These are phyloP conservation scores for Colletotrichum lupini DNA, from an alignment of 2,329 filamentous ascomycete species.

Conservation along the genomic window DNA sequence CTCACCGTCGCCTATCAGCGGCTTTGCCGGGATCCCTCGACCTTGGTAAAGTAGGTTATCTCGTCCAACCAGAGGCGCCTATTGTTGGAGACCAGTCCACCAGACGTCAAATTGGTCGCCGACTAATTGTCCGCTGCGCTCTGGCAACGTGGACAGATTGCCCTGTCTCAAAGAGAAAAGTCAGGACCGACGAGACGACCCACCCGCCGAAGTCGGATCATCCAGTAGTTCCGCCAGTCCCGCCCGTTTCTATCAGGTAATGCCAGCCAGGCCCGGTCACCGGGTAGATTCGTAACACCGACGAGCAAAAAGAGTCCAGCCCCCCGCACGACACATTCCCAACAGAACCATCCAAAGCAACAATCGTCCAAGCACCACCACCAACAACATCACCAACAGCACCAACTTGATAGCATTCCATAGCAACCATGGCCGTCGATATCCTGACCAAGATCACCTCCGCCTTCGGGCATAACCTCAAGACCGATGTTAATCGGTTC, in stretches of 20 bases:
- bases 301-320: slow-evolving; percentile 12
- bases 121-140: background rate
- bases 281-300: slow-evolving; percentile 21
- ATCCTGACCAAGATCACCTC: slow-evolving; percentile 43
- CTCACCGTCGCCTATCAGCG: slow-evolving; percentile 33
- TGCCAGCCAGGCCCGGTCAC: slow-evolving; percentile 22
- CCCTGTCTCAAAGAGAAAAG: slow-evolving; percentile 21
- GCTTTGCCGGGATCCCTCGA: slow-evolving; percentile 30
- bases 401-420: slow-evolving; percentile 7
- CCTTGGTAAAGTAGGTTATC: slow-evolving; percentile 1
- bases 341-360: slow-evolving; percentile 23
- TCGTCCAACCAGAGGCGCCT: slow-evolving; percentile 24
- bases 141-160: slow-evolving; percentile 17
- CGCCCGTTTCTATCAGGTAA: slow-evolving; percentile 28
- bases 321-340: slow-evolving; percentile 29
- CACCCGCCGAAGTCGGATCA: slow-evolving; percentile 35
- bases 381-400: background rate
- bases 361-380: background rate
- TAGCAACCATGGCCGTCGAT: slow-evolving; percentile 47
- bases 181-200: slow-evolving; percentile 19
- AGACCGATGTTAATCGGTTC: slow-evolving; percentile 61
- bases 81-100: slow-evolving; percentile 17
- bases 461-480: slow-evolving; percentile 33
- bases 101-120: slow-evolving; percentile 19
- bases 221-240: slow-evolving; percentile 33